Evolutionary conservation across 2,329 filamentous ascomycete species (phyloP).

Genomic region (Cytospora schulzeri): DNA sequence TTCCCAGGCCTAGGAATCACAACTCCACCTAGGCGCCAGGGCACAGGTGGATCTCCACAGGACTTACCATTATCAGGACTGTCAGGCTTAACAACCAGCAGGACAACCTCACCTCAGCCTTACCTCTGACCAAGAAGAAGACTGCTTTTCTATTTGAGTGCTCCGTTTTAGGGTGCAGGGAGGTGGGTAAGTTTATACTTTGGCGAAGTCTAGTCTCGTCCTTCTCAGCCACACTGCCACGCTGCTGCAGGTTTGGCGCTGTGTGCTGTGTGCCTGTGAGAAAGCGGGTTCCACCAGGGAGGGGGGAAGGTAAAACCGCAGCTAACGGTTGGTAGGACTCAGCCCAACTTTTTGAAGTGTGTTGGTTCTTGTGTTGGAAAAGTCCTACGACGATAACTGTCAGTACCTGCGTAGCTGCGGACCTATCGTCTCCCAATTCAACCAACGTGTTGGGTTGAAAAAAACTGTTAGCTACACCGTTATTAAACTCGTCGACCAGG

Average conservation of each 20-base stretch:
- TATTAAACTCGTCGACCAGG: background rate
- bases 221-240: constrained; percentile 16
- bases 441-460: background rate
- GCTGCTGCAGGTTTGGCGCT: constrained; percentile 9
- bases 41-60: background rate
- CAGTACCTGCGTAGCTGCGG: background rate
- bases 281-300: background rate
- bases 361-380: constrained; percentile 14
- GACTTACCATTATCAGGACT: background rate
- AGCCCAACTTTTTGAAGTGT: constrained; percentile 4
- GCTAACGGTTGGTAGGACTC: constrained; percentile 18
- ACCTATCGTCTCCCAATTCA: background rate
- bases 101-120: background rate
- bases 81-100: background rate
- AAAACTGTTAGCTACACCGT: constrained; percentile 2
- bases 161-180: background rate
- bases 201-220: constrained; percentile 16
- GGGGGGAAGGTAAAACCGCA: background rate
- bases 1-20: background rate
- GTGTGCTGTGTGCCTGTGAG: constrained; percentile 2
- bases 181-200: constrained; percentile 6
- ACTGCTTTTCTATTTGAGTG: background rate
- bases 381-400: constrained; percentile 12
- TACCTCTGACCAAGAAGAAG: background rate
- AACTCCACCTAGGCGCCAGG: background rate